These are phyloP conservation scores for Penicillium hordei DNA, from an alignment of 2,329 filamentous ascomycete species.

Conservation along the genomic window DNA sequence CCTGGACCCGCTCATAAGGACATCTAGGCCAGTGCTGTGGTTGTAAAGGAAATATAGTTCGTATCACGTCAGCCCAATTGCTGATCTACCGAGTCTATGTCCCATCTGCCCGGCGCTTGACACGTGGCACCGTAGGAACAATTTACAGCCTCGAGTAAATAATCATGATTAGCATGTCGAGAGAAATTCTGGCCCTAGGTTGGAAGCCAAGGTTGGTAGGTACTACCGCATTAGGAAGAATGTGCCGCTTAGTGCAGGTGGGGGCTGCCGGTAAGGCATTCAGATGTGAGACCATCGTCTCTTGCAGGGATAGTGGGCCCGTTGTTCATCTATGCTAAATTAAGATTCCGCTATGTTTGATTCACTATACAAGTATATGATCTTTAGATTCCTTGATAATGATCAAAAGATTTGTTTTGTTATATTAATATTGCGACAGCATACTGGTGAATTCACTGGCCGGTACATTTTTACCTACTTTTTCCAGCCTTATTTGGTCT, in stretches of 20 bases:
- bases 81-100: neutral
- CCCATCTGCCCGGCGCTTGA: neutral
- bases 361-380: neutral
- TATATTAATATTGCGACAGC: neutral
- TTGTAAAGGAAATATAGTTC: neutral
- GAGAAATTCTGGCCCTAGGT: neutral
- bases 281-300: neutral
- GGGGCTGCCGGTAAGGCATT: neutral
- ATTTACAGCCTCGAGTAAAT: neutral
- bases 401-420: neutral
- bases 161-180: neutral
- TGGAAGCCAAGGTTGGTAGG: too few relatives aligned
- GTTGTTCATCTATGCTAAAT: neutral
- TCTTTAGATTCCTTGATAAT: neutral
- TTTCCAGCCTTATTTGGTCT: neutral
- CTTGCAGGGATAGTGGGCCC: neutral
- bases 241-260: neutral
- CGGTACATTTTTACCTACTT: neutral
- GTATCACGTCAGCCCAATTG: neutral
- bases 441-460: neutral
- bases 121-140: neutral
- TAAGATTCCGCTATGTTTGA: neutral
- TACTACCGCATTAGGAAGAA: neutral
- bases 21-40: neutral
- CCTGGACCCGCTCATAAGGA: neutral